These are phyloP conservation scores for Boletus sp. DNA, from an alignment of 768 basidiomycete genomes.

Conservation along the genomic window DNA sequence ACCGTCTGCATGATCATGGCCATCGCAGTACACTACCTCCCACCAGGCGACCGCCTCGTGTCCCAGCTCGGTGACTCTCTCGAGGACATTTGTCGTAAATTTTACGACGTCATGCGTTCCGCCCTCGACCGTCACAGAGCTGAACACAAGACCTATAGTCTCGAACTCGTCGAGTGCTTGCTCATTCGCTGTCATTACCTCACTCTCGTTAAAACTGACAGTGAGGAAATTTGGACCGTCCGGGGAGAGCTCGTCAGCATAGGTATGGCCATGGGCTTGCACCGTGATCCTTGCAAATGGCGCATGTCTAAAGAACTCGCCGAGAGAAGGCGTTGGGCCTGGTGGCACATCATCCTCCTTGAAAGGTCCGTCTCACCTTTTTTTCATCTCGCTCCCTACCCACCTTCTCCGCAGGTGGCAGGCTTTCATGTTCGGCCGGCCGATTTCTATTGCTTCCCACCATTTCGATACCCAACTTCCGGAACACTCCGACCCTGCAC, in stretches of 20 bases:
- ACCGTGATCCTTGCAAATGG: constrained; percentile 83
- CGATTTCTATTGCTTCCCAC: constrained; percentile 70
- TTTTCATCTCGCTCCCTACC: constrained; percentile 2
- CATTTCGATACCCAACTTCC: constrained; percentile 84
- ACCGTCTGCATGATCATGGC: constrained; percentile 77
- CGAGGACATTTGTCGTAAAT: constrained; percentile 62
- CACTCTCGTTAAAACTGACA: constrained; percentile 68
- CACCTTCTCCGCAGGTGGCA: constrained; percentile 61
- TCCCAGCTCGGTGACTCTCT: constrained; percentile 49
- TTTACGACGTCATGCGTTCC: constrained; percentile 65
- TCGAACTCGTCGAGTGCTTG: constrained; percentile 76
- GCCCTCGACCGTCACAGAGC: constrained; percentile 62
- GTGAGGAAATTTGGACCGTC: constrained; percentile 79
- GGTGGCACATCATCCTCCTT: constrained; percentile 85
- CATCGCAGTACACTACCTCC: constrained; percentile 70
- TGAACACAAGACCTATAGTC: constrained; percentile 57
- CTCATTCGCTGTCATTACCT: constrained; percentile 72
- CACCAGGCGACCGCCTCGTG: constrained; percentile 60
- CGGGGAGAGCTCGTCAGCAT: constrained; percentile 72
- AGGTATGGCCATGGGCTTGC: constrained; percentile 79
- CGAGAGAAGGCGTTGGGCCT: constrained; percentile 82
- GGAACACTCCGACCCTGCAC: constrained; percentile 50
- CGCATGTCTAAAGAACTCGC: constrained; percentile 66
- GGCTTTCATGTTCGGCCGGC: constrained; percentile 83
- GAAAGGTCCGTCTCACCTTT: constrained; percentile 56